These are phyloP conservation scores for Zychaea mexicana DNA, from an alignment of 371 early-diverging fungal species.

Conservation along the genomic window DNA sequence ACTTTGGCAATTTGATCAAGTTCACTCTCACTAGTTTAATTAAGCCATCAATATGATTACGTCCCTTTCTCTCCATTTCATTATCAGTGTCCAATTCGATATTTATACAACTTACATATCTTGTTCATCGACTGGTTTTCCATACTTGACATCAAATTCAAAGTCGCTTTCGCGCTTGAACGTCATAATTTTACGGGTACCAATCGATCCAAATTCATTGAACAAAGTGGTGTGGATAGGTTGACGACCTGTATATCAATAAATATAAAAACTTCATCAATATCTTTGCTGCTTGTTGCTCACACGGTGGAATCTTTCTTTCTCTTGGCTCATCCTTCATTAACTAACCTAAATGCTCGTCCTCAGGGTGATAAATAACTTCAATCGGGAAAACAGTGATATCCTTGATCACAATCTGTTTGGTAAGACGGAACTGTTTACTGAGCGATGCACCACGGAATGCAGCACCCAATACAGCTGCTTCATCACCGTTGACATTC, in stretches of 20 bases:
- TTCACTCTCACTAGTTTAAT: conserved; percentile 21
- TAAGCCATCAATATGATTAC: not conserved
- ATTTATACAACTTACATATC: conserved; percentile 27
- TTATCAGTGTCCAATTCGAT: conserved; percentile 1
- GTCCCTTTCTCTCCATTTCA: too few relatives aligned
- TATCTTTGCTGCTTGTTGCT: not conserved
- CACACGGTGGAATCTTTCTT: not conserved
- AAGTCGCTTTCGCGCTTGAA: conserved; percentile 84
- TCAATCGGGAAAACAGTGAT: conserved; percentile 77
- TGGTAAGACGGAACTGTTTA: conserved; percentile 82
- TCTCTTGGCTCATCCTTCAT: not conserved
- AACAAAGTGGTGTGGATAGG: conserved; percentile 60
- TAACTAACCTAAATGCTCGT: conserved; percentile 37
- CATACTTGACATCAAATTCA: conserved; percentile 72
- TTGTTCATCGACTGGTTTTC: conserved; percentile 36
- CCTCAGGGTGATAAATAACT: conserved; percentile 69
- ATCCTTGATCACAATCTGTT: conserved; percentile 87
- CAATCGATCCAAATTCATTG: conserved; percentile 65
- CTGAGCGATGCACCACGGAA: conserved; percentile 89
- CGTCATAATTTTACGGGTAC: conserved; percentile 82
- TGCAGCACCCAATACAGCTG: conserved; percentile 92
- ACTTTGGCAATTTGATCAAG: conserved; percentile 62
- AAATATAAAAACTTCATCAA: not conserved
- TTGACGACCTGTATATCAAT: not conserved
- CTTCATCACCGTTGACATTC: conserved; percentile 95